These are phyloP conservation scores for Verticillium nonalfalfae DNA, from an alignment of 2,329 filamentous ascomycete species.

Conservation along the genomic window DNA sequence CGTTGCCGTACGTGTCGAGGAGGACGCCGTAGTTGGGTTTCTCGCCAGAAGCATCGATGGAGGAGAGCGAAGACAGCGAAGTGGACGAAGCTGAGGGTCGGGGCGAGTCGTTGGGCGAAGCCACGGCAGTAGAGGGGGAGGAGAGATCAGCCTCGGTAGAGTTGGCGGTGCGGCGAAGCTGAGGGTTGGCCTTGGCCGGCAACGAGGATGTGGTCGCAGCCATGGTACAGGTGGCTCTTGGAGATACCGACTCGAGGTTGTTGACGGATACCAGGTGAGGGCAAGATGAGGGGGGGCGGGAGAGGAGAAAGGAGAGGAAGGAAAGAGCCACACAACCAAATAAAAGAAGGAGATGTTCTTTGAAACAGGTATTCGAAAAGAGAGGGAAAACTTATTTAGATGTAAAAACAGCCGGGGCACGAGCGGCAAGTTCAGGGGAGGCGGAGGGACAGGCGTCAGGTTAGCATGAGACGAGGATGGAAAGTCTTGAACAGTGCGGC, in stretches of 20 bases:
- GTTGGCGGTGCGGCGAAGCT: slow-evolving; percentile 41
- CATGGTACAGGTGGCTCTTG: slow-evolving; percentile 27
- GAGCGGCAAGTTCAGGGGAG: neutral
- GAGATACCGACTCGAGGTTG: neutral
- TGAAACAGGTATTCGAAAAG: neutral
- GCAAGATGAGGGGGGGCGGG: neutral
- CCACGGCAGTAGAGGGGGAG: slow-evolving; percentile 47
- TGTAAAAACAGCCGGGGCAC: neutral
- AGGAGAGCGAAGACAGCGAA: slow-evolving; percentile 84
- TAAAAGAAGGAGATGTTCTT: neutral
- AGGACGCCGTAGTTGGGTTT: slow-evolving; percentile 55
- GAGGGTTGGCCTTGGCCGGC: slow-evolving; percentile 31
- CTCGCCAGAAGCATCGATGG: slow-evolving; percentile 50
- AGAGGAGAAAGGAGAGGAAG: neutral
- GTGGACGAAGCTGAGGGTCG: slow-evolving; percentile 70
- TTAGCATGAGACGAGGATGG: neutral
- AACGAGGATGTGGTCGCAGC: slow-evolving; percentile 36
- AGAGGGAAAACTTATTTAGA: neutral
- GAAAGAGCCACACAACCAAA: neutral
- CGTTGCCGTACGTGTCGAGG: slow-evolving; percentile 88
- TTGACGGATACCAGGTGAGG: neutral
- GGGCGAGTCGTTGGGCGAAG: slow-evolving; percentile 54
- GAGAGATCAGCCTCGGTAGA: slow-evolving; percentile 36
- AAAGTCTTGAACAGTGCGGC: neutral
- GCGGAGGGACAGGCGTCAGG: neutral